Conservation (phyloP, 805 yeast genomes). For the Hagleromyces aurorensis region DNA sequence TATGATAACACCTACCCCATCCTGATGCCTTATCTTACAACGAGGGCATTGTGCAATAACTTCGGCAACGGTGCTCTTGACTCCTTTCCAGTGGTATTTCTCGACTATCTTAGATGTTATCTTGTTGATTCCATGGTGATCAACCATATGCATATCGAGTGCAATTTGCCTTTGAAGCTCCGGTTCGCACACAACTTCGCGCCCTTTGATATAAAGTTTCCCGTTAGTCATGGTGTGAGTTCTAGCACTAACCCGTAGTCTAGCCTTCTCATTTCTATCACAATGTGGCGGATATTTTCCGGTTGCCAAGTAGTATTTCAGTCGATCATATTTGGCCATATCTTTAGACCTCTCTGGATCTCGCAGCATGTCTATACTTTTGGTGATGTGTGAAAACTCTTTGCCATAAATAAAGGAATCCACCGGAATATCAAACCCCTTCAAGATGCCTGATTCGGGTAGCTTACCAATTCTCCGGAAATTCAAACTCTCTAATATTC, state of each 20-base stretch:
- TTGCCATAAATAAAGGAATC: conserved; percentile 83
- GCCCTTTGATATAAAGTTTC: conserved; percentile 63
- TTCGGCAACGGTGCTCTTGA: conserved; percentile 77
- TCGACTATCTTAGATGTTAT: conserved; percentile 73
- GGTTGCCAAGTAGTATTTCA: conserved; percentile 68
- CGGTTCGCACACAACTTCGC: conserved; percentile 77
- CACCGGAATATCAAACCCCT: conserved; percentile 76
- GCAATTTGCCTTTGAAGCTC: conserved; percentile 69
- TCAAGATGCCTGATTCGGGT: conserved; percentile 81
- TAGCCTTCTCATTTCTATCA: conserved; percentile 78
- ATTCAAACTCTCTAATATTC: conserved; percentile 66
- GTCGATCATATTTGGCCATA: conserved; percentile 57
- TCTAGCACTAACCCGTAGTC: conserved; percentile 65
- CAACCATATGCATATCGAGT: conserved; percentile 54
- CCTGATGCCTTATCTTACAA: conserved; percentile 47
- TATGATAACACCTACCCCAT: conserved; percentile 28
- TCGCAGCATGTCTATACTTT: conserved; percentile 24
- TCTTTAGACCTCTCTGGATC: conserved; percentile 23
- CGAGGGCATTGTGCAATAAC: conserved; percentile 69
- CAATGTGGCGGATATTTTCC: conserved; percentile 82
- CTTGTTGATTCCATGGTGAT: conserved; percentile 85
- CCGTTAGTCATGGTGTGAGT: conserved; percentile 69
- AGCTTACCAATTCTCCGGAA: conserved; percentile 75
- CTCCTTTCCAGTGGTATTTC: conserved; percentile 83
- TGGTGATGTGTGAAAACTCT: conserved; percentile 49